Evolutionary conservation across 139 green algal species (phyloP).

Genomic region (Coelastrella sp.): DNA sequence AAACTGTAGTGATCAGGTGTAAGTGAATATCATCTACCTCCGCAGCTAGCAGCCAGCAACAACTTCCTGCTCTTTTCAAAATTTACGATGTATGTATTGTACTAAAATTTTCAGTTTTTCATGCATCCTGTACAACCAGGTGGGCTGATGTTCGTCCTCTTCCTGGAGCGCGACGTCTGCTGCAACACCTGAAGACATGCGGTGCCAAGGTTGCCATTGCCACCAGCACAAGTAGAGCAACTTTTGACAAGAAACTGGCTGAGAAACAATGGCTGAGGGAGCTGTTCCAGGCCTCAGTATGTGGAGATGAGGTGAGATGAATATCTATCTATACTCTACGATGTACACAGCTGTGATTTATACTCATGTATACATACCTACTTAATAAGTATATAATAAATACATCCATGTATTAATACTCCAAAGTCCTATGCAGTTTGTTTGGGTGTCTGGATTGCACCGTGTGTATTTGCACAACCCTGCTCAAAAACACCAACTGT

Average conservation of each 20-base stretch:
- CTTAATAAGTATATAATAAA: not conserved
- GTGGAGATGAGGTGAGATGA: conserved; percentile 75
- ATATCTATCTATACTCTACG: not conserved
- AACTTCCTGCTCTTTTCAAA: too few species aligned
- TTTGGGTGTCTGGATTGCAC: too few species aligned
- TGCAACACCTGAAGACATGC: conserved; percentile 74
- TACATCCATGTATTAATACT: too few species aligned
- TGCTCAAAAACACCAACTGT: too few species aligned
- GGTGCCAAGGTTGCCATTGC: conserved; percentile 80
- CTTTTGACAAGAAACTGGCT: conserved; percentile 71
- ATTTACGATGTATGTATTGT: too few species aligned
- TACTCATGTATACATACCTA: not conserved
- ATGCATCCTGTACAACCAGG: too few species aligned
- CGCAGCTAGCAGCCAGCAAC: too few species aligned
- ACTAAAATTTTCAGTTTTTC: too few species aligned
- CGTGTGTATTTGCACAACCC: too few species aligned
- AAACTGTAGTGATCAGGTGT: too few species aligned
- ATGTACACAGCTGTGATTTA: not conserved
- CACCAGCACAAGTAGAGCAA: conserved; percentile 75
- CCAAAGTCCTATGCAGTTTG: too few species aligned
- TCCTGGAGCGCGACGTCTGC: conserved; percentile 83
- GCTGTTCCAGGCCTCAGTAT: conserved; percentile 68
- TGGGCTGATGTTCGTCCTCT: conserved; percentile 71
- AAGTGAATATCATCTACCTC: too few species aligned
- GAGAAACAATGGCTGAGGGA: conserved; percentile 56